Evolutionary conservation across 2,329 filamentous ascomycete species (phyloP), one percentile per base, ranked within the genome.

Genomic region (Knoxdaviesia capensis): DNA sequence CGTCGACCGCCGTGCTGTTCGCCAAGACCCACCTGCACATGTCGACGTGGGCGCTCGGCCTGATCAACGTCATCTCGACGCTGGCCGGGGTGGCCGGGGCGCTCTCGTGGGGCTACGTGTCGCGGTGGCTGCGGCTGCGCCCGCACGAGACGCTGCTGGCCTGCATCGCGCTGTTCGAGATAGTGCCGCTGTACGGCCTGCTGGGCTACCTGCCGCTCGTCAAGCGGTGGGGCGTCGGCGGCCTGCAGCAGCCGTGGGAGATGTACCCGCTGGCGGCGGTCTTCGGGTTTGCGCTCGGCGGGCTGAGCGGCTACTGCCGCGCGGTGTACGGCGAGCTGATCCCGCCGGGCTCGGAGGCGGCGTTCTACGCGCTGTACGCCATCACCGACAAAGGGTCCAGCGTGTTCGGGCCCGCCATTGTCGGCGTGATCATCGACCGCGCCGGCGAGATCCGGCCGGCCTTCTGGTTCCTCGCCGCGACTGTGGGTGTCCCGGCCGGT

Each of bases 341-440:
- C 43, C 90, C 90, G 1, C 84, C 85, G 0, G 90, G 90, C 4
- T 92, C 81, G 31, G 90, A 98, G 59, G 87, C 90, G 0, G 87
- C 88, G 0, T 98, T 98, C 55, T 98, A 93, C 55, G 87, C 88
- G 0, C 66, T 98, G 2, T 98, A 96, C 55, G 90, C 90, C 34
- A 94, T 96, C 48, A 96, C 90, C 2, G 90, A 98, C 57, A 98
- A 98, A 59, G 87, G 88, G 1, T 90, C 82, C 28, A 92, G 83
- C 54, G 68, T 96, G 2, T 94, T 98, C 57, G 90, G 90, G 0
- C 90, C 90, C 0, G 81, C 85, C 0, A 88, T 98, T 54, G 90
- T 98, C 0, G 90, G 87, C 1, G 75, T 77, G 8, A 94, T 98
- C 48, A 94, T 90, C 8, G 87, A 96, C 58, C 73, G 65, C 41